Conservation (phyloP, 768 basidiomycete species). For the Leccinum incarnatum region DNA sequence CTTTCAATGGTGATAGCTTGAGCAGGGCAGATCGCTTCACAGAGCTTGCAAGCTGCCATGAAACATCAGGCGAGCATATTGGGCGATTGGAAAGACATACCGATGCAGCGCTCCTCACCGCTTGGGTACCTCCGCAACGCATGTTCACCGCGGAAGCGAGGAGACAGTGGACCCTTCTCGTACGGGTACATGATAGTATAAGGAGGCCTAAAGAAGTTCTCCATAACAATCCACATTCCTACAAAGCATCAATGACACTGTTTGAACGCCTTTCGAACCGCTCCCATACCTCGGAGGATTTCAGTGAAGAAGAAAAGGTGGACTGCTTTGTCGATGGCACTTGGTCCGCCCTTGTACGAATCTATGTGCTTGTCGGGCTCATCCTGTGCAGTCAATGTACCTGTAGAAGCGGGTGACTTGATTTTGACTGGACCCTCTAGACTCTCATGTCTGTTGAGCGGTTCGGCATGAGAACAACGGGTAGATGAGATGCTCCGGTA, state of each 20-base stretch:
- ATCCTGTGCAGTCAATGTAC: conserved; percentile 33
- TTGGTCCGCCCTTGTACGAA: conserved; percentile 75
- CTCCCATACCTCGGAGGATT: conserved; percentile 83
- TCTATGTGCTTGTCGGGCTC: conserved; percentile 55
- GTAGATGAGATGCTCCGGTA: conserved; percentile 40
- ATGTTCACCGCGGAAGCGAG: conserved; percentile 98
- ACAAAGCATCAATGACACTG: conserved; percentile 11
- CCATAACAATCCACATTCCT: conserved; percentile 98
- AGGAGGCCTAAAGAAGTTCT: conserved; percentile 90
- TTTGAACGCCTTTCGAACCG: background rate
- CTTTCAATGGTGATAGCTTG: conserved; percentile 99
- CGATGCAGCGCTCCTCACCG: conserved; percentile 98
- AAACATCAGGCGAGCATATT: conserved; percentile 6
- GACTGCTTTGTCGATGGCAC: conserved; percentile 93
- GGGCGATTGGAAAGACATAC: conserved; percentile 44
- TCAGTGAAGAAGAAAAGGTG: conserved; percentile 99
- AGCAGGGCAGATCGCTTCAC: conserved; percentile 98
- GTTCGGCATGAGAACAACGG: conserved; percentile 22
- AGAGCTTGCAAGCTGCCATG: conserved; percentile 88
- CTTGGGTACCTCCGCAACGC: conserved; percentile 94
- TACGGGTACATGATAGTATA: conserved; percentile 99
- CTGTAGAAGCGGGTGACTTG: conserved; percentile 35
- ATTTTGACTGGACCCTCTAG: conserved; percentile 26
- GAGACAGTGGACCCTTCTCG: conserved; percentile 96
- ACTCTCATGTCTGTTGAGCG: conserved; percentile 11